Evolutionary conservation across 2,329 filamentous ascomycete genomes (phyloP).

Genomic region (Fusarium compactum): DNA sequence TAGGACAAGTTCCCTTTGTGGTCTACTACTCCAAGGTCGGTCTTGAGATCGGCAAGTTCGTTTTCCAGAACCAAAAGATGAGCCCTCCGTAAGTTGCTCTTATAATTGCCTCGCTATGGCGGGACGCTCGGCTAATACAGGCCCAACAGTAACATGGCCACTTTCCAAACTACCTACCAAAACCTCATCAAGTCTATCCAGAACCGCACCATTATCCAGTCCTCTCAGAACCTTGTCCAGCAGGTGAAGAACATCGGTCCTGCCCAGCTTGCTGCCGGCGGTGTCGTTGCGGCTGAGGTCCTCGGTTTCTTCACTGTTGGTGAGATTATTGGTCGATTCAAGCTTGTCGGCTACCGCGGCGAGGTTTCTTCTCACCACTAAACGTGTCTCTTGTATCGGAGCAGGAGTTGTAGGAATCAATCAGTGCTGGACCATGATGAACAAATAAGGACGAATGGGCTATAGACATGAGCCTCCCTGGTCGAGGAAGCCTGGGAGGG

Average conservation of each 20-base stretch:
- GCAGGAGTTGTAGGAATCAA: conserved; percentile 25
- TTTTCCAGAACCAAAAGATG: conserved; percentile 92
- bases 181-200: conserved; percentile 76
- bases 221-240: conserved; percentile 68
- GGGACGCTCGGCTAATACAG: conserved; percentile 25
- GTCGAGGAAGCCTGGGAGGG: conserved; percentile 35
- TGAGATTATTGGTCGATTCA: conserved; percentile 95
- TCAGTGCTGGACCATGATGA: conserved; percentile 32
- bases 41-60: conserved; percentile 87
- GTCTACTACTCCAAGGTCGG: conserved; percentile 93
- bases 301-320: conserved; percentile 98
- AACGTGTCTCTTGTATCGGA: conserved; percentile 41
- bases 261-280: conserved; percentile 77
- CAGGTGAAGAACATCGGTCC: conserved; percentile 76
- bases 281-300: conserved; percentile 85
- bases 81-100: conserved; percentile 82
- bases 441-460: conserved; percentile 38
- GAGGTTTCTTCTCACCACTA: conserved; percentile 73
- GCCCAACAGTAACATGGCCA: conserved; percentile 73
- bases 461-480: conserved; percentile 43
- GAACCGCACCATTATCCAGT: conserved; percentile 70
- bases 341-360: conserved; percentile 92
- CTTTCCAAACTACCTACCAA: conserved; percentile 90
- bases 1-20: conserved; percentile 86
- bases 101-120: conserved; percentile 21